Percentiles rank a stretch among this genome's conserved stretches.
These are phyloP conservation scores for Euptelea pleiosperma DNA, from an alignment of 164 flowering plant species.

Conservation along the genomic window DNA sequence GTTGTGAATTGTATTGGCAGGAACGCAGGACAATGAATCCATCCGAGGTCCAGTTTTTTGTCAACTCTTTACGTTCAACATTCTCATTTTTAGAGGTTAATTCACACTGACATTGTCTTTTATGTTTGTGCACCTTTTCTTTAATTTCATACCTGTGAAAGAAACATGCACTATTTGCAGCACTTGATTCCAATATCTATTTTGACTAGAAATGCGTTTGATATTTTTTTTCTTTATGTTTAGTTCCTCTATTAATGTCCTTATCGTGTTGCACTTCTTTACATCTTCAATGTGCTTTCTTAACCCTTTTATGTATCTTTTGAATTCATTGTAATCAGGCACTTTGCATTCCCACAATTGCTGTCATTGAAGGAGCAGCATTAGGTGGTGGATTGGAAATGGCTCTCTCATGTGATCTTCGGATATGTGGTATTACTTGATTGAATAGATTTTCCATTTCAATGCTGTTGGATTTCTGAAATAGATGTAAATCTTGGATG, in stretches of 20 bases:
- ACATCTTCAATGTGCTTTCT: neutral
- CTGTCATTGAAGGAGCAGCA: slow-evolving; percentile 95
- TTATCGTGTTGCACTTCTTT: neutral
- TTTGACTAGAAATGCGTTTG: neutral
- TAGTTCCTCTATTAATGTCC: neutral
- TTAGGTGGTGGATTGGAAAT: slow-evolving; percentile 95
- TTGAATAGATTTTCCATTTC: slow-evolving; percentile 1
- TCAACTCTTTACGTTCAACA: slow-evolving; percentile 66
- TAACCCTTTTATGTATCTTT: neutral
- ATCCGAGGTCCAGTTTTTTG: slow-evolving; percentile 62
- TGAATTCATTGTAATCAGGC: slow-evolving; percentile 33
- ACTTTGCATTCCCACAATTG: slow-evolving; percentile 77
- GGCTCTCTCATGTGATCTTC: slow-evolving; percentile 92
- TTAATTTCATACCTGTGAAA: neutral
- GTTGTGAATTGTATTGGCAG: slow-evolving; percentile 37
- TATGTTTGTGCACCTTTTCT: neutral
- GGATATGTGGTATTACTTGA: slow-evolving; percentile 68
- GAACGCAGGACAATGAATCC: slow-evolving; percentile 73
- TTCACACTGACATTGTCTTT: neutral
- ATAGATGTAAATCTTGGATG: slow-evolving; percentile 3
- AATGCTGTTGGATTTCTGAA: slow-evolving; percentile 3
- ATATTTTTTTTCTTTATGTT: neutral
- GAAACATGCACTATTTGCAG: neutral
- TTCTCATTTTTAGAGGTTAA: slow-evolving; percentile 75
- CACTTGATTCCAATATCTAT: neutral